A percentile compares a stretch with the other conserved stretches of the same genome.
Evolutionary conservation across 768 basidiomycete species (phyloP).

Genomic region (Galerina marginata): DNA sequence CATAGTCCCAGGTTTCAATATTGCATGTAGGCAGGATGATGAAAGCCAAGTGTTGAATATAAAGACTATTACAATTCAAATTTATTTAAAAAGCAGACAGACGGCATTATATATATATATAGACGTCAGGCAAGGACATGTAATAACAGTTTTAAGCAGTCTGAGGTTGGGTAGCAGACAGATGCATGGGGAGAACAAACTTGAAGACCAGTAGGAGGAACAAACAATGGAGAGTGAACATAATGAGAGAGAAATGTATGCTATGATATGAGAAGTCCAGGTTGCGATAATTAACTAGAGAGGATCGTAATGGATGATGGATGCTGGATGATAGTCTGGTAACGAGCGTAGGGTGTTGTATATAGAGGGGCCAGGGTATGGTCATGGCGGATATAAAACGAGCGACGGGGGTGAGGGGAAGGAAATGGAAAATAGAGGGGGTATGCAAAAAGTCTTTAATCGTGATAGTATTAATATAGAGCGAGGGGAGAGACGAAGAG

Average conservation of each 20-base stretch:
- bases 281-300: conserved; percentile 2
- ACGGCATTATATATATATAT: too few species aligned
- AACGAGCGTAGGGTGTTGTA: background rate
- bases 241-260: background rate
- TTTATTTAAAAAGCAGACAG: too few species aligned
- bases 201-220: background rate
- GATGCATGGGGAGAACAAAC: background rate
- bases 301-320: conserved; percentile 2
- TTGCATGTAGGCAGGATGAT: too few species aligned
- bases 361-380: background rate
- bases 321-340: background rate
- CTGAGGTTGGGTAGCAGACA: too few species aligned
- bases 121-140: too few species aligned
- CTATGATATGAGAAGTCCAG: conserved; percentile 2
- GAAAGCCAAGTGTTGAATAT: too few species aligned
- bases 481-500: background rate
- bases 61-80: too few species aligned
- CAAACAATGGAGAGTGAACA: background rate
- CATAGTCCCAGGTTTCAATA: too few species aligned
- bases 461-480: background rate
- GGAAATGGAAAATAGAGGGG: background rate
- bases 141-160: too few species aligned
- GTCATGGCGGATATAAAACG: background rate
- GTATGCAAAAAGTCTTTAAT: background rate
- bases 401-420: background rate